Percentiles rank a stretch among this genome's conserved stretches.
These are phyloP conservation scores for Pleurotus pulmonarius DNA, from an alignment of 768 basidiomycete species.

Conservation along the genomic window DNA sequence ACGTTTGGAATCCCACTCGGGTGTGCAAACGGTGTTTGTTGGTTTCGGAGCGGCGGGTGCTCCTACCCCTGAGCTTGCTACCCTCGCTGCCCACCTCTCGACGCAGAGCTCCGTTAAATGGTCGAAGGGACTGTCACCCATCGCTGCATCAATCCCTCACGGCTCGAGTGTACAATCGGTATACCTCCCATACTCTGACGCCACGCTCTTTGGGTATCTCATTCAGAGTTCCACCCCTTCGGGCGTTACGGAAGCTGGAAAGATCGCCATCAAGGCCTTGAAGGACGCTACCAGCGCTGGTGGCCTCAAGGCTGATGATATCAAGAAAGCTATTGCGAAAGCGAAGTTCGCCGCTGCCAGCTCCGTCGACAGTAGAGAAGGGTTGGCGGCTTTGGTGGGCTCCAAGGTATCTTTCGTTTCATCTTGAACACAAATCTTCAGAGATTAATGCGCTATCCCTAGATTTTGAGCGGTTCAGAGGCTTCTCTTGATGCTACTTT, in stretches of 20 bases:
- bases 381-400: constrained; percentile 58
- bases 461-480: constrained; percentile 59
- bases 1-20: constrained; percentile 58
- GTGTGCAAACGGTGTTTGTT: constrained; percentile 79
- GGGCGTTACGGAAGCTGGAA: constrained; percentile 64
- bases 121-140: constrained; percentile 68
- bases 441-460: background rate
- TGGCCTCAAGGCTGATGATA: constrained; percentile 60
- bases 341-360: constrained; percentile 83
- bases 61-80: constrained; percentile 67
- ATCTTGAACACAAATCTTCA: background rate
- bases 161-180: constrained; percentile 68
- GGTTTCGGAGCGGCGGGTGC: constrained; percentile 77
- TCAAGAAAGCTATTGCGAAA: constrained; percentile 81
- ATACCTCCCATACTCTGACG: constrained; percentile 89
- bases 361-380: constrained; percentile 65
- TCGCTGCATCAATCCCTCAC: constrained; percentile 55
- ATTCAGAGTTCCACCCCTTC: constrained; percentile 65
- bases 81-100: constrained; percentile 78
- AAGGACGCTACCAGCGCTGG: constrained; percentile 59
- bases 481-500: constrained; percentile 61
- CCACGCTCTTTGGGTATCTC: constrained; percentile 79
- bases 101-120: constrained; percentile 84
- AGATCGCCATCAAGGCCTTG: constrained; percentile 64
- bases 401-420: constrained; percentile 47